These are phyloP conservation scores for Meira nashicola DNA, from an alignment of 1,284 basidiomycete genomes.

Conservation along the genomic window DNA sequence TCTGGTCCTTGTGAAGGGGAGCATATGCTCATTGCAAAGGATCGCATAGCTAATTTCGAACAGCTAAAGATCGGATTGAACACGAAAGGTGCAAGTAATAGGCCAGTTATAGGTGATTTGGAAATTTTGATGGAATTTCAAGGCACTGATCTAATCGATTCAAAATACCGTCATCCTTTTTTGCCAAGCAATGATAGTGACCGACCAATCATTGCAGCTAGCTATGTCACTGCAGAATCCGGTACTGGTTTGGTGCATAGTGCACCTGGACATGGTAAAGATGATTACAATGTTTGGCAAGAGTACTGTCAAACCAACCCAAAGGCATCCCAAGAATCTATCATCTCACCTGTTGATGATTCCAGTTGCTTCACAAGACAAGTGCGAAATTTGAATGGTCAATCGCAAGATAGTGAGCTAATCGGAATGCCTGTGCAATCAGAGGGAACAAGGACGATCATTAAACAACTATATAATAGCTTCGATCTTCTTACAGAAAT, in stretches of 20 bases:
- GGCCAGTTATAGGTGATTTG: conserved; percentile 20
- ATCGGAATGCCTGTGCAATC: conserved; percentile 68
- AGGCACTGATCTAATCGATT: conserved; percentile 59
- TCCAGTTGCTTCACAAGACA: conserved; percentile 68
- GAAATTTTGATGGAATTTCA: conserved; percentile 21
- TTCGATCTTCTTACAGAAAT: conserved; percentile 64
- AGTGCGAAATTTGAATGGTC: conserved; percentile 51
- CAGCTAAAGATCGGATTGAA: conserved; percentile 14
- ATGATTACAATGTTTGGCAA: conserved; percentile 66
- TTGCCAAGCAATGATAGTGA: conserved; percentile 52
- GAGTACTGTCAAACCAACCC: conserved; percentile 24
- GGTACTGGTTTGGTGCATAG: conserved; percentile 97
- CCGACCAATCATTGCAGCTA: conserved; percentile 56
- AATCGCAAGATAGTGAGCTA: neutral
- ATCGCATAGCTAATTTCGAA: conserved; percentile 58
- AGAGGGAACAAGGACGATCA: conserved; percentile 66
- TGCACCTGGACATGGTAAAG: conserved; percentile 88
- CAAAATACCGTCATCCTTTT: conserved; percentile 69
- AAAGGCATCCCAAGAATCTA: conserved; percentile 12
- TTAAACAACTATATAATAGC: conserved; percentile 58
- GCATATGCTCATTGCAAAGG: conserved; percentile 65
- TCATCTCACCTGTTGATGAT: conserved; percentile 62
- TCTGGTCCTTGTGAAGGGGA: neutral
- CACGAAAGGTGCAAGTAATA: neutral
- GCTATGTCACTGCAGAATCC: conserved; percentile 76